Evolutionary conservation across 2,329 filamentous ascomycete genomes (phyloP), one percentile per base, ranked within the genome.

Genomic region (Alternaria arbusti): DNA sequence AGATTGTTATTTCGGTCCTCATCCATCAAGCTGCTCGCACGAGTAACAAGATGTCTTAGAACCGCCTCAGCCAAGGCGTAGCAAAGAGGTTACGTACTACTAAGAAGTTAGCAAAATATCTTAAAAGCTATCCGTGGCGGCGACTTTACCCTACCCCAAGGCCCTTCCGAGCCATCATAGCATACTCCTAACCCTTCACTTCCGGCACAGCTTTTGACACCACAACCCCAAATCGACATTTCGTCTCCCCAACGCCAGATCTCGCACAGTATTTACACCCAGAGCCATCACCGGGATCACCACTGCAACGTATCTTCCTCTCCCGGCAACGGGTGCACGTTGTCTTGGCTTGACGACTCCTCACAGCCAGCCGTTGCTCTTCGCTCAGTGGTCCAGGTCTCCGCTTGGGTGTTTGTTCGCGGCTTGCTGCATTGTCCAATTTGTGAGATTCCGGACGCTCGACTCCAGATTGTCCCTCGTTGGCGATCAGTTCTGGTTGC

Each of bases 271-370:
- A 96, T 11, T 86, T 84, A 80, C 95, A 98, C 17, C 90, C 89
- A 43, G 84, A 82, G n/a, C 91, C 91, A 74, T 90, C 88, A 28
- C 91, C 91, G 30, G 86, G 85, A 76, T 97, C 93, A 47, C 95
- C 95, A 74, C 92, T 97, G 82, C 95, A 98, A 70, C 93, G 91
- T 72, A 98, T 98, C 84, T 98, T 98, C 63, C 95, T 88, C 82
- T 95, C 94, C 65, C 95, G 89, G 81, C 95, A 98, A 69, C 95
- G 89, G 32, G 89, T 88, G 79, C 95, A 98, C 95, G 30, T 32
- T 15, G 1, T 8, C 30, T 15, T 32, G 7, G 30, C 30, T 3
- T 8, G 30, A 36, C 30, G 30, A 15, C 3, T 8, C 7, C 30
- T 36, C 32, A 3, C 32, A n/a, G 32, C 32, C 15, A 36, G 32